phyloP scores from a whole-genome alignment of 495 filamentous ascomycete species.

The Neurospora sp. region DNA sequence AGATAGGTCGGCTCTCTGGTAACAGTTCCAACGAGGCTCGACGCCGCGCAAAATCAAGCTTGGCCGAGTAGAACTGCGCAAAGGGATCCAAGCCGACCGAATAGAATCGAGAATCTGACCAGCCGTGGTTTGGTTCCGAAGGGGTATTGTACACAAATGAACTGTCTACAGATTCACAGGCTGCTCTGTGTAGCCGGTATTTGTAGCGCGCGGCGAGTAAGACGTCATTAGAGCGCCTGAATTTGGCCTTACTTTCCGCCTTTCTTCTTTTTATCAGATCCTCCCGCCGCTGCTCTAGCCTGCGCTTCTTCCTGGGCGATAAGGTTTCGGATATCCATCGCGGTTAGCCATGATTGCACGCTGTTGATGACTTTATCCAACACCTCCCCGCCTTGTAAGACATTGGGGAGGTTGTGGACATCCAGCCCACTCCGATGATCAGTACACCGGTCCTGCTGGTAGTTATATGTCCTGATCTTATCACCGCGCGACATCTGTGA shows the following conservation, averaged over 20 bases:
- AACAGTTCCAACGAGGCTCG: background rate
- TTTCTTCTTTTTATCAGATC: slow-evolving; percentile 17
- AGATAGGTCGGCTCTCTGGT: background rate
- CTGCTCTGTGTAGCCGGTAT: background rate
- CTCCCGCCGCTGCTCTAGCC: slow-evolving; percentile 6
- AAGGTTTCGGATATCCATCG: slow-evolving; percentile 65
- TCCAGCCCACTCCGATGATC: slow-evolving; percentile 84
- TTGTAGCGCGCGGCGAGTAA: background rate
- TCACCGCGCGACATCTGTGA: slow-evolving; percentile 80
- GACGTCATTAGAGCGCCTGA: background rate
- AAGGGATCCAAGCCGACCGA: background rate
- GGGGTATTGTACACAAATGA: background rate
- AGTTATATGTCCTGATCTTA: slow-evolving; percentile 95
- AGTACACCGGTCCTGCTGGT: slow-evolving; percentile 81
- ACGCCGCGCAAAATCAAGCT: background rate
- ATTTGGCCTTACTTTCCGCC: slow-evolving; percentile 17
- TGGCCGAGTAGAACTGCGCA: background rate
- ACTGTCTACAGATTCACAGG: background rate
- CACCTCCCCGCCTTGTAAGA: slow-evolving; percentile 61
- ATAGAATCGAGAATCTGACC: background rate
- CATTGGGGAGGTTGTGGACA: slow-evolving; percentile 70
- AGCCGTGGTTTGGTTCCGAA: background rate
- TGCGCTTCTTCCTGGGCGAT: slow-evolving; percentile 39
- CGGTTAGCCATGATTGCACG: slow-evolving; percentile 67
- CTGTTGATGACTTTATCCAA: slow-evolving; percentile 74